These are phyloP conservation scores for Hypoxylon sp. DNA, from an alignment of 2,329 filamentous ascomycete species.

Conservation along the genomic window DNA sequence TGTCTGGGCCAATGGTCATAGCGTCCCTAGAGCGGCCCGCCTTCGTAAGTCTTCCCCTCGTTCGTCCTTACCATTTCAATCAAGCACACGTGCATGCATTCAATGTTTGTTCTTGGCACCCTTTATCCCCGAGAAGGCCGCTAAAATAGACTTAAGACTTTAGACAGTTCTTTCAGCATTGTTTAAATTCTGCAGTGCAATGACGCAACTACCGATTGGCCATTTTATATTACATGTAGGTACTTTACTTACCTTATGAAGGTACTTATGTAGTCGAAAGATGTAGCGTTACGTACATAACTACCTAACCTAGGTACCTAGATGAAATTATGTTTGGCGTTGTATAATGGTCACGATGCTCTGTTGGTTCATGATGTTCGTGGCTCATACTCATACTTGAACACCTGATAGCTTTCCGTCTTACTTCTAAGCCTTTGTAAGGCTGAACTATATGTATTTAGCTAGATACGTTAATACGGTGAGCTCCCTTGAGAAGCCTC, in stretches of 20 bases:
- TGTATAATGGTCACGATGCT: neutral
- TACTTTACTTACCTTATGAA: too few species aligned
- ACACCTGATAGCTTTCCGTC: neutral
- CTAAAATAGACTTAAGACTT: conserved; percentile 8
- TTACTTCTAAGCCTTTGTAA: neutral
- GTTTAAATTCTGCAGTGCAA: conserved; percentile 6
- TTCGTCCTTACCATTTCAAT: neutral
- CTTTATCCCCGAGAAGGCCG: neutral
- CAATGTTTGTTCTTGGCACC: neutral
- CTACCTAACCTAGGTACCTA: neutral
- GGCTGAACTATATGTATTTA: conserved; percentile 9
- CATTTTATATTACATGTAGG: neutral
- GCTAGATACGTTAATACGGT: neutral
- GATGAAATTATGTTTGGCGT: neutral
- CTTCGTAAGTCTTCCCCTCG: neutral
- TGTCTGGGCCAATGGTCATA: conserved; percentile 27
- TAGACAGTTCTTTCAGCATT: neutral
- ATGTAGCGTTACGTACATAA: neutral
- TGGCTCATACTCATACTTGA: neutral
- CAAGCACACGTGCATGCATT: neutral
- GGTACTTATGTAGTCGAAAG: neutral
- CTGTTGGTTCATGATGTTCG: neutral
- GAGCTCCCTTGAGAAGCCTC: conserved; percentile 4
- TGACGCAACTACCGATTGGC: conserved; percentile 7
- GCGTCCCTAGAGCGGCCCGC: conserved; percentile 33